These are phyloP conservation scores for Stagonosporopsis rhizophila DNA, from an alignment of 2,329 filamentous ascomycete genomes.

Conservation along the genomic window DNA sequence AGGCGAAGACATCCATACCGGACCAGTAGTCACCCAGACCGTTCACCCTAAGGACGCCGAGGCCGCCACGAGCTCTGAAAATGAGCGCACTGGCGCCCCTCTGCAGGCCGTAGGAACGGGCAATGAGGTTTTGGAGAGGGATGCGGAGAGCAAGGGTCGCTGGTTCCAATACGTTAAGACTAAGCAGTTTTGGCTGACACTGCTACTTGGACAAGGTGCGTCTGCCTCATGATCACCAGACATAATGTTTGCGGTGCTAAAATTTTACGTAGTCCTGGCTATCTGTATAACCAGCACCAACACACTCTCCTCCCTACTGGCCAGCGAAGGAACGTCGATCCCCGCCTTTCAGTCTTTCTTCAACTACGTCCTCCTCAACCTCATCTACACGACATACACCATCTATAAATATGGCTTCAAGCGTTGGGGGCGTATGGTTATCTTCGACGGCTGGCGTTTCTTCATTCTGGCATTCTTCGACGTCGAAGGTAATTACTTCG, in stretches of 20 bases:
- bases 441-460: conserved; percentile 85
- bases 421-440: conserved; percentile 69
- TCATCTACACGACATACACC: conserved; percentile 82
- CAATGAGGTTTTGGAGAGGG: conserved; percentile 34
- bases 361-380: conserved; percentile 85
- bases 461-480: conserved; percentile 91
- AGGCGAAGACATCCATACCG: conserved; percentile 11
- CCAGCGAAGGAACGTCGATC: conserved; percentile 73
- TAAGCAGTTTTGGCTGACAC: conserved; percentile 84
- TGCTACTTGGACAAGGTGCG: conserved; percentile 70
- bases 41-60: conserved; percentile 34
- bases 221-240: background rate
- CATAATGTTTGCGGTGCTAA: background rate
- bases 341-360: conserved; percentile 96
- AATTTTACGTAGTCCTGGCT: conserved; percentile 49
- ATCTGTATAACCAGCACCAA: conserved; percentile 93
- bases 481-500: conserved; percentile 97
- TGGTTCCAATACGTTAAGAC: conserved; percentile 78
- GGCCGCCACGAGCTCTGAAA: conserved; percentile 35
- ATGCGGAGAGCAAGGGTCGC: conserved; percentile 54
- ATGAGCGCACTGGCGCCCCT: conserved; percentile 28
- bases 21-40: conserved; percentile 26
- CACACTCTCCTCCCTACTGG: conserved; percentile 83
- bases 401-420: conserved; percentile 80
- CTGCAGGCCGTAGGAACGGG: conserved; percentile 17